Percentiles rank a stretch among this genome's conserved stretches.
Evolutionary conservation across 192 early-diverging fungal species (phyloP).

Genomic region (Gryganskiella cystojenkinii): DNA sequence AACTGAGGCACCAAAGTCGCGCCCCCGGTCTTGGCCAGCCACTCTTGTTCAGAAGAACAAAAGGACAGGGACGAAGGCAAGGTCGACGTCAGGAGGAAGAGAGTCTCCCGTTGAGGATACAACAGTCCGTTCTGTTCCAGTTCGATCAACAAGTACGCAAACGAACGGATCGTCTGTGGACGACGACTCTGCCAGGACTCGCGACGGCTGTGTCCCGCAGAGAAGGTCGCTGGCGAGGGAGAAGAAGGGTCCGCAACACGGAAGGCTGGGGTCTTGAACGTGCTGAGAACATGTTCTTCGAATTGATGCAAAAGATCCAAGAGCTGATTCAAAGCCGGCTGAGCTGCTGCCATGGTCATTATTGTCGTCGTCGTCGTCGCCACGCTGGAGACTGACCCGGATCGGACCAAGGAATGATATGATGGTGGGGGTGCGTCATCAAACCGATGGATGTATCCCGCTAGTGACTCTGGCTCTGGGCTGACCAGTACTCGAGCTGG

Average conservation of each 20-base stretch:
- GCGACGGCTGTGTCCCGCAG: neutral
- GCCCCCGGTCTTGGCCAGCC: slow-evolving; percentile 35
- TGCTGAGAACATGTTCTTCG: slow-evolving; percentile 12
- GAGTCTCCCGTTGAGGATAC: neutral
- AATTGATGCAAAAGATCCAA: slow-evolving; percentile 24
- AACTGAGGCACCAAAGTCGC: slow-evolving; percentile 22
- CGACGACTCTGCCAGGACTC: slow-evolving; percentile 15
- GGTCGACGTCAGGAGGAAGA: neutral
- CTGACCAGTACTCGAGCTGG: neutral
- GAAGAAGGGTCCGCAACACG: neutral
- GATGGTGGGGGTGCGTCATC: slow-evolving; percentile 43
- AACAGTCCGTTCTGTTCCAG: slow-evolving; percentile 16
- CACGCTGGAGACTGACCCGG: neutral
- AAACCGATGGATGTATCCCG: slow-evolving; percentile 26
- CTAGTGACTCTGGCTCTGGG: slow-evolving; percentile 14
- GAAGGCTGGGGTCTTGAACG: slow-evolving; percentile 9
- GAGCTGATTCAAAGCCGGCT: neutral
- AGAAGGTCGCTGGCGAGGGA: neutral
- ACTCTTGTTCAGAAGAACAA: slow-evolving; percentile 14
- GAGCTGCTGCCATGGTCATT: neutral
- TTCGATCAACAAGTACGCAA: slow-evolving; percentile 39
- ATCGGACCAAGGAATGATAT: slow-evolving; percentile 27
- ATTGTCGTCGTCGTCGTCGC: neutral
- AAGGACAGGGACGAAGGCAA: neutral
- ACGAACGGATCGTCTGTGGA: slow-evolving; percentile 26